Conservation (phyloP, 495 filamentous ascomycete genomes). For the Talaromyces nanjingensis region DNA sequence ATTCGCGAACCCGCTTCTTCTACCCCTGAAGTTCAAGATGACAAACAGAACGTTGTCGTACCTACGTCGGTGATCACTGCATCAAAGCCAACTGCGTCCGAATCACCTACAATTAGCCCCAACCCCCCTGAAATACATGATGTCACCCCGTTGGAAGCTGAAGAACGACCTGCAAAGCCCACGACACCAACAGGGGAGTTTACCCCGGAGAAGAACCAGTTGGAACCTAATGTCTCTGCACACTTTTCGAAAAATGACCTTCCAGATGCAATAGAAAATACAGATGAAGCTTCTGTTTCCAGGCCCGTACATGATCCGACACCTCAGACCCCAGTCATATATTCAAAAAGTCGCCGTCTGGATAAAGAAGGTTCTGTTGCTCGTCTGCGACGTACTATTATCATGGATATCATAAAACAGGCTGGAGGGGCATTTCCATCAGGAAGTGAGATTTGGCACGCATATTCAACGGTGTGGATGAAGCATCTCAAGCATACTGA, state of each 20-base stretch:
- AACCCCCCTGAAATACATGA: not conserved
- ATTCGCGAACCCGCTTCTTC: not conserved
- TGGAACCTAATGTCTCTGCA: not conserved
- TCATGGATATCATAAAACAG: conserved; percentile 61
- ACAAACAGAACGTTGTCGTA: not conserved
- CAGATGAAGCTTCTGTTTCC: not conserved
- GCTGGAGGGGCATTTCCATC: conserved; percentile 70
- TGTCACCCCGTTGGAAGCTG: not conserved
- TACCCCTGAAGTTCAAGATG: not conserved
- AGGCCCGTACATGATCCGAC: not conserved
- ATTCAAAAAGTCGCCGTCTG: conserved; percentile 6
- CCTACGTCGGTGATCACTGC: not conserved
- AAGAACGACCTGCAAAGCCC: not conserved
- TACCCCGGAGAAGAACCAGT: not conserved
- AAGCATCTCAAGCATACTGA: conserved; percentile 35
- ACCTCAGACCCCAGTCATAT: conserved; percentile 1
- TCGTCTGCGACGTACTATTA: conserved; percentile 50
- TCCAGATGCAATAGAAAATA: not conserved
- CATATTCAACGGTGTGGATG: conserved; percentile 57
- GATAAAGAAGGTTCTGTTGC: conserved; percentile 39
- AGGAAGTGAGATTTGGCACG: conserved; percentile 63
- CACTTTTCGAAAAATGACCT: not conserved
- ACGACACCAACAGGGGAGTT: not conserved
- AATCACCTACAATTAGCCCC: not conserved
- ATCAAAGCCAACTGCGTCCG: not conserved